These are phyloP conservation scores for Diaporthe sp. DNA, from an alignment of 2,329 filamentous ascomycete species.

Conservation along the genomic window DNA sequence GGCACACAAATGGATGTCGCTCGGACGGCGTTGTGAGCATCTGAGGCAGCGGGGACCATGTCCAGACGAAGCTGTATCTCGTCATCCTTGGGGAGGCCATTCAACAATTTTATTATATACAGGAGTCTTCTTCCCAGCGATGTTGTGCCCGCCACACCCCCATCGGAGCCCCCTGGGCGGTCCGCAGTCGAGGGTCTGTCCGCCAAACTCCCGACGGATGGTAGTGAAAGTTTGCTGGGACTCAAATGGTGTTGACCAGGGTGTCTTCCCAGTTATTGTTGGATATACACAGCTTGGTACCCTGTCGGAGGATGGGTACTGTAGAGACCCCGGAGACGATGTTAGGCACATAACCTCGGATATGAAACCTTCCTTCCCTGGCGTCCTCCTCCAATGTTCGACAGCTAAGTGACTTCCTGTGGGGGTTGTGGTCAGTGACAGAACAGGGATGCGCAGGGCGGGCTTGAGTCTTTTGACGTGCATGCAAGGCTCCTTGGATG, in stretches of 20 bases:
- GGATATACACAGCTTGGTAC: neutral
- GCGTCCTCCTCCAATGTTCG: neutral
- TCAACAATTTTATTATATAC: neutral
- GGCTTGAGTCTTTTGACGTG: neutral
- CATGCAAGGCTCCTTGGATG: neutral
- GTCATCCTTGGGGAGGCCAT: neutral
- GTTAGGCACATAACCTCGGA: neutral
- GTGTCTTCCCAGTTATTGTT: slow-evolving; percentile 18
- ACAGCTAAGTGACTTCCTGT: neutral
- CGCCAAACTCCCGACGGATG: neutral
- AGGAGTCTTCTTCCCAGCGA: neutral
- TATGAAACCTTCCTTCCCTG: slow-evolving; percentile 3
- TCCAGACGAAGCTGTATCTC: neutral
- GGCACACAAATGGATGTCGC: neutral
- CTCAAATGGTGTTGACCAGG: neutral
- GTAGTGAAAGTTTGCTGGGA: neutral
- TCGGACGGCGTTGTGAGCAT: neutral
- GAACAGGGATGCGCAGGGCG: neutral
- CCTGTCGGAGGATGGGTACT: neutral
- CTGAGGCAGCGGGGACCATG: neutral
- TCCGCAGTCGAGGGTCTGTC: neutral
- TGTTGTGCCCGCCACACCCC: neutral
- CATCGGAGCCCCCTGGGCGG: neutral
- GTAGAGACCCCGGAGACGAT: neutral
- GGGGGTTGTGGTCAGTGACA: neutral